phyloP scores from a whole-genome alignment of 352 stramenopile species.

The Phytophthora multivora region DNA sequence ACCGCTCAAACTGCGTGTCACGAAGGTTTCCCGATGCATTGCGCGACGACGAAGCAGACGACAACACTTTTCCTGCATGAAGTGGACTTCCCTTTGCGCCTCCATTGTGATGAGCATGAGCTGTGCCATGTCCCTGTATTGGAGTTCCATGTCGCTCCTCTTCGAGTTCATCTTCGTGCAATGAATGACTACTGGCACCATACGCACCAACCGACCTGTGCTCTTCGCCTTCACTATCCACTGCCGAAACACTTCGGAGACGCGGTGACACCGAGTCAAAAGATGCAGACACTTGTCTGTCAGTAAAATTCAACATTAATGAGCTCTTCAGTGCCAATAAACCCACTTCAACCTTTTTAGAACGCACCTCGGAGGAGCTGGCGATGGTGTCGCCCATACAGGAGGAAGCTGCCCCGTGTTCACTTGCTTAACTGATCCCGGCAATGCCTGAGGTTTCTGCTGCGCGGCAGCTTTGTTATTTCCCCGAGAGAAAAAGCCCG shows the following conservation, averaged over 20 bases:
- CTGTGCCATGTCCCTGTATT: conserved; percentile 6
- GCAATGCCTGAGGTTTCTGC: conserved; percentile 53
- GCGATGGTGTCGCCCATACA: conserved; percentile 73
- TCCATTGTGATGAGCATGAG: conserved; percentile 6
- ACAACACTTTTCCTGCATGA: background rate
- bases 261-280: conserved; percentile 23
- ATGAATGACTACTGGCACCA: conserved; percentile 18
- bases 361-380: conserved; percentile 49
- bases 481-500: conserved; percentile 71
- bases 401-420: conserved; percentile 72
- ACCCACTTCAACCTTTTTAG: background rate
- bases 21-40: conserved; percentile 74
- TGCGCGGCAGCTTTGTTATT: conserved; percentile 39
- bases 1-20: conserved; percentile 71
- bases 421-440: conserved; percentile 78
- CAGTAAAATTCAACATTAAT: conserved; percentile 1
- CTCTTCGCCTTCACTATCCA: conserved; percentile 34
- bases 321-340: background rate
- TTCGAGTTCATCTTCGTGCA: conserved; percentile 32
- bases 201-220: conserved; percentile 30
- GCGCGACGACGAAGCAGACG: conserved; percentile 37
- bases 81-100: conserved; percentile 9
- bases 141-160: conserved; percentile 11
- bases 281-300: conserved; percentile 47
- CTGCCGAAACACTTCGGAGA: conserved; percentile 23